Conservation (phyloP, 805 yeast species). For the Saccharomycopsis synnaedendra region DNA sequence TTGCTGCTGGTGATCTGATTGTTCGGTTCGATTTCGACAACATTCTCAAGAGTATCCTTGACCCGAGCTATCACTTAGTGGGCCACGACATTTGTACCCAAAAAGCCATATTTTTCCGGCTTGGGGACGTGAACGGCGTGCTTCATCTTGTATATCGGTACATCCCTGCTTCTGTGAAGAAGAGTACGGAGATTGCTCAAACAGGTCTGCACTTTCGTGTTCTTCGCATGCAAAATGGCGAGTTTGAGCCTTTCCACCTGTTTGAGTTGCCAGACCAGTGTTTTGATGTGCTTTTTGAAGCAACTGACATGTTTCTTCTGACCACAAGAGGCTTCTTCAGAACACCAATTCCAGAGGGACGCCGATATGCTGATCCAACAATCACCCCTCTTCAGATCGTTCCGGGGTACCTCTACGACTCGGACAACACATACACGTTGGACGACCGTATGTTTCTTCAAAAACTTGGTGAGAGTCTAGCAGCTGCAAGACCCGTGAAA, state of each 20-base stretch:
- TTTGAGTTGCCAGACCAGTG: constrained; percentile 14
- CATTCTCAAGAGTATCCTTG: constrained; percentile 14
- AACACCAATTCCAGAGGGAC: not conserved
- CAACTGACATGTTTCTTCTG: constrained; percentile 11
- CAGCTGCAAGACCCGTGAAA: constrained; percentile 11
- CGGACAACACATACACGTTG: constrained; percentile 8
- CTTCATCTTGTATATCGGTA: constrained; percentile 12
- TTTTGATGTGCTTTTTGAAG: constrained; percentile 12
- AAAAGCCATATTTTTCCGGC: constrained; percentile 14
- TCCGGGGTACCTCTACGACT: constrained; percentile 12
- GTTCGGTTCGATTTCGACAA: constrained; percentile 16
- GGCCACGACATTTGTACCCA: constrained; percentile 17
- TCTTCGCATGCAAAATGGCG: constrained; percentile 9
- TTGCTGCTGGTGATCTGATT: constrained; percentile 15
- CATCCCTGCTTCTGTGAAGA: constrained; percentile 13
- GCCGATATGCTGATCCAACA: not conserved
- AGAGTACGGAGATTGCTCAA: constrained; percentile 10
- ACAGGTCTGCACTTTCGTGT: constrained; percentile 10
- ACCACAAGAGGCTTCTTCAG: constrained; percentile 14
- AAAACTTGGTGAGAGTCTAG: constrained; percentile 10
- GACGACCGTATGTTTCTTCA: constrained; percentile 15
- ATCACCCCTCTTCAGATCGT: constrained; percentile 8
- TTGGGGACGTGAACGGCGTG: constrained; percentile 11
- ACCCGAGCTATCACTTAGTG: constrained; percentile 15
- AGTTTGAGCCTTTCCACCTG: constrained; percentile 8